Evolutionary conservation across 2,329 filamentous ascomycete genomes (phyloP), one percentile per base, ranked within the genome.

Genomic region (Rhynchosporium agropyri): DNA sequence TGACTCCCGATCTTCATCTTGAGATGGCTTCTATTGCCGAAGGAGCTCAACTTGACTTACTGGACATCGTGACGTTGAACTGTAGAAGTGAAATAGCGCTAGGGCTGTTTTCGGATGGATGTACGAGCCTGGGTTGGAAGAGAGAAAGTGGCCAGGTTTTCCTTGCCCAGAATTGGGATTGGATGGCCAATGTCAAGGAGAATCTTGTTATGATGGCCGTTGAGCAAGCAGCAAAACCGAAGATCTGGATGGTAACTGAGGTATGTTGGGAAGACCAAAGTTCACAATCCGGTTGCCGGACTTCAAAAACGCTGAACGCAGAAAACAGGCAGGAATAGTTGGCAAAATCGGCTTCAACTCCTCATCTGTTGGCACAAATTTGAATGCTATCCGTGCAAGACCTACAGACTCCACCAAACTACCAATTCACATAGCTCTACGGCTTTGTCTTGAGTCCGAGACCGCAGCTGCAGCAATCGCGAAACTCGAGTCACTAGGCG

Each of bases 261-360:
- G 80, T 71, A 51, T 51, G 65, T 45, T 40, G 13, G 10, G 28
- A 29, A 54, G 4, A 33, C 36, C 13, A 29, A 20, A 42, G 28
- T 36, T 48, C 40, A 43, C 8, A 15, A 6, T 36, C 33, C 12
- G 12, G 15, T 15, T 15, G 10, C 12, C 7, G 15, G 10, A 13
- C 13, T 4, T n/a, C 40, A n/a, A 46, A 20, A 26, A 46, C 13
- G 43, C 43, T 46, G 43, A 33, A 58, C 62, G 49, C 20, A 6
- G 43, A 58, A 43, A 26, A 43, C 53, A 71, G 63, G 70, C 70
- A 9, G 70, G 70, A 8, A 70, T 72, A 7, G 61, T 72, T 10
- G 70, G 70, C 20, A 72, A 86, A 69, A 85, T 87, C 46, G 84
- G 84, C 0, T 74, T 86, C 63, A 86, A 86, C 67, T 77, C 74